These are phyloP conservation scores for Nymphaea colorata DNA, from an alignment of 164 flowering plant genomes.

Conservation along the genomic window DNA sequence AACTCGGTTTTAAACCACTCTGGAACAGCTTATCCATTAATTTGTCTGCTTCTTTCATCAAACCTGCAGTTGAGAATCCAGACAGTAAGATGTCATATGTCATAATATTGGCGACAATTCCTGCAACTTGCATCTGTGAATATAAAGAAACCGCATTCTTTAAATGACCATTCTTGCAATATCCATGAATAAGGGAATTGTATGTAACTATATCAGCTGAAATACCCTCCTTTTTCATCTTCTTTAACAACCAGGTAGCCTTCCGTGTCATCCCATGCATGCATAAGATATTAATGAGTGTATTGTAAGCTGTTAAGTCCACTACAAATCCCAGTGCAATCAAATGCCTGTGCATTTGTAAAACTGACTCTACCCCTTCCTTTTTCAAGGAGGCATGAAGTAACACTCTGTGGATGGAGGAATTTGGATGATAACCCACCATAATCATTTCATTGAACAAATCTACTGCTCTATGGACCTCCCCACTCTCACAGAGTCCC, in stretches of 20 bases:
- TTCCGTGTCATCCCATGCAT: slow-evolving; percentile 64
- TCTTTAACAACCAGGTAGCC: slow-evolving; percentile 39
- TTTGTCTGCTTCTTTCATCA: slow-evolving; percentile 39
- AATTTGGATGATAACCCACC: slow-evolving; percentile 15
- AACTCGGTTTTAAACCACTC: slow-evolving; percentile 46
- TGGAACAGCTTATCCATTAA: slow-evolving; percentile 45
- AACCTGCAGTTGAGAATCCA: slow-evolving; percentile 35
- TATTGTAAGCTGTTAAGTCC: slow-evolving; percentile 34
- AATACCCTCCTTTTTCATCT: slow-evolving; percentile 52
- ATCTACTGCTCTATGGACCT: slow-evolving; percentile 32
- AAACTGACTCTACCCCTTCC: slow-evolving; percentile 29
- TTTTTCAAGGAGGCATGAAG: slow-evolving; percentile 46
- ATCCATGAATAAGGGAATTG: slow-evolving; percentile 65
- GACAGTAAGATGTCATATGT: slow-evolving; percentile 61
- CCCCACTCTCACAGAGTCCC: slow-evolving; percentile 48
- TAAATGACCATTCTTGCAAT: slow-evolving; percentile 48
- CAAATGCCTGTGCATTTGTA: slow-evolving; percentile 53
- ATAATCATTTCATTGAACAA: slow-evolving; percentile 46
- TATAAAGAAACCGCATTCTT: slow-evolving; percentile 36
- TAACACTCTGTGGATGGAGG: slow-evolving; percentile 34
- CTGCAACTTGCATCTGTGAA: slow-evolving; percentile 45
- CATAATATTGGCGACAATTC: slow-evolving; percentile 42
- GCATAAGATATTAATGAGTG: slow-evolving; percentile 51
- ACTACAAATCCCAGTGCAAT: slow-evolving; percentile 45
- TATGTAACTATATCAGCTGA: slow-evolving; percentile 48